Evolutionary conservation across 768 basidiomycete genomes (phyloP).

Genomic region (Auricularia sp.): DNA sequence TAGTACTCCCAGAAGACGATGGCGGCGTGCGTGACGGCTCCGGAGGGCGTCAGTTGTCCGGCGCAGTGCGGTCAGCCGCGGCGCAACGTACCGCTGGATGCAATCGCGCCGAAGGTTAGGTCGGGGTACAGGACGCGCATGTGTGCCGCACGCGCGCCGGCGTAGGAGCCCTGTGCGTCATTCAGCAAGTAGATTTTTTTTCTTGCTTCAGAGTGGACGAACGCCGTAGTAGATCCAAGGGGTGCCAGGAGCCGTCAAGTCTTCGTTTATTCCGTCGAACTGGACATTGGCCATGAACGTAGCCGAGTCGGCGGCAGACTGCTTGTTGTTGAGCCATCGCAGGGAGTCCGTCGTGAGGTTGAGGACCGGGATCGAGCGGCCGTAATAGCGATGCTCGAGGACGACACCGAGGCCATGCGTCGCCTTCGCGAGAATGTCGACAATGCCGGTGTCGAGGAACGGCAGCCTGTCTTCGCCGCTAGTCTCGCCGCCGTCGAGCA

Average conservation of each 20-base stretch:
- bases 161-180: slow-evolving; percentile 62
- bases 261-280: slow-evolving; percentile 58
- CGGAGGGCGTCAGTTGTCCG: not conserved
- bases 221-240: slow-evolving; percentile 96
- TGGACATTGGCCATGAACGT: slow-evolving; percentile 79
- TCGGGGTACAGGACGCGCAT: slow-evolving; percentile 83
- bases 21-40: slow-evolving; percentile 77
- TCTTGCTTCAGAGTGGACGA: slow-evolving; percentile 13
- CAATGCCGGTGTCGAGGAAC: slow-evolving; percentile 53
- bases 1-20: slow-evolving; percentile 81
- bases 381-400: slow-evolving; percentile 90
- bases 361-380: slow-evolving; percentile 60
- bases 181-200: slow-evolving; percentile 1
- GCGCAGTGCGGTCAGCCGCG: not conserved
- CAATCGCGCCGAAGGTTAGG: slow-evolving; percentile 82
- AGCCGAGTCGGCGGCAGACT: slow-evolving; percentile 84
- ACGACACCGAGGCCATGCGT: slow-evolving; percentile 85
- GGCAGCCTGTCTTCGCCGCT: slow-evolving; percentile 56
- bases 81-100: slow-evolving; percentile 51
- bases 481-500: slow-evolving; percentile 91
- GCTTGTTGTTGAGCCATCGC: slow-evolving; percentile 79
- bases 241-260: slow-evolving; percentile 58
- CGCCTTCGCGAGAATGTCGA: slow-evolving; percentile 72
- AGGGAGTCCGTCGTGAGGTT: slow-evolving; percentile 78
- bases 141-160: slow-evolving; percentile 87